Conservation (phyloP, 768 basidiomycete genomes). For the Chlorophyllum brunneum region DNA sequence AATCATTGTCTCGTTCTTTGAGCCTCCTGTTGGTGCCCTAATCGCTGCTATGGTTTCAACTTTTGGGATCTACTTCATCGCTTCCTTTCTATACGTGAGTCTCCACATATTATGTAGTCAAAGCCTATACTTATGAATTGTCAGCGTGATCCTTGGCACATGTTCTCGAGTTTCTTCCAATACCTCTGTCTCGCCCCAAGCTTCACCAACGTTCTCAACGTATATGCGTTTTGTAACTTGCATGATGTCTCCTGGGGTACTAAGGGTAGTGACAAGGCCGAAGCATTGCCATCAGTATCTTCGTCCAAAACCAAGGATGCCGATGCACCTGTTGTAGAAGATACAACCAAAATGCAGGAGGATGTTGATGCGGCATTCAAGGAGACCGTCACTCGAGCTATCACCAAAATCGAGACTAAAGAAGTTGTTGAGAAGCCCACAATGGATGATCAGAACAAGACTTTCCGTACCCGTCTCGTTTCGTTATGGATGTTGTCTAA, state of each 20-base stretch:
- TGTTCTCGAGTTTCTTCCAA: conserved; percentile 92
- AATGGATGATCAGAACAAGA: conserved; percentile 86
- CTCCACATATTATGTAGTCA: not conserved
- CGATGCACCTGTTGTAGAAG: conserved; percentile 79
- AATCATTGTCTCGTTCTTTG: conserved; percentile 61
- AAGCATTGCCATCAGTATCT: conserved; percentile 83
- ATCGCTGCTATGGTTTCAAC: conserved; percentile 88
- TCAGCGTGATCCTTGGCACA: conserved; percentile 95
- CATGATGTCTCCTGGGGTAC: conserved; percentile 96
- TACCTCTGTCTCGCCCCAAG: conserved; percentile 88
- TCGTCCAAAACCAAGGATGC: conserved; percentile 78
- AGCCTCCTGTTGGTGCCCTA: conserved; percentile 72
- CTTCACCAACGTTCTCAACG: conserved; percentile 93
- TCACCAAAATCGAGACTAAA: conserved; percentile 66
- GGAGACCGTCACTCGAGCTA: conserved; percentile 84
- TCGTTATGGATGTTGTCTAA: conserved; percentile 77
- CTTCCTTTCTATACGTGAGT: conserved; percentile 84
- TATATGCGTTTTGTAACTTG: conserved; percentile 96
- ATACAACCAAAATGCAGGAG: conserved; percentile 75
- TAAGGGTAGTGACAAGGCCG: conserved; percentile 92
- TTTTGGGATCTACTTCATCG: conserved; percentile 81
- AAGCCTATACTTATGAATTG: not conserved
- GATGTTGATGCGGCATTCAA: conserved; percentile 92
- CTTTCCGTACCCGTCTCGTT: conserved; percentile 88
- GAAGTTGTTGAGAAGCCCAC: conserved; percentile 76